Evolutionary conservation across 768 basidiomycete species (phyloP).

Genomic region (Rhodotorula toruloides): DNA sequence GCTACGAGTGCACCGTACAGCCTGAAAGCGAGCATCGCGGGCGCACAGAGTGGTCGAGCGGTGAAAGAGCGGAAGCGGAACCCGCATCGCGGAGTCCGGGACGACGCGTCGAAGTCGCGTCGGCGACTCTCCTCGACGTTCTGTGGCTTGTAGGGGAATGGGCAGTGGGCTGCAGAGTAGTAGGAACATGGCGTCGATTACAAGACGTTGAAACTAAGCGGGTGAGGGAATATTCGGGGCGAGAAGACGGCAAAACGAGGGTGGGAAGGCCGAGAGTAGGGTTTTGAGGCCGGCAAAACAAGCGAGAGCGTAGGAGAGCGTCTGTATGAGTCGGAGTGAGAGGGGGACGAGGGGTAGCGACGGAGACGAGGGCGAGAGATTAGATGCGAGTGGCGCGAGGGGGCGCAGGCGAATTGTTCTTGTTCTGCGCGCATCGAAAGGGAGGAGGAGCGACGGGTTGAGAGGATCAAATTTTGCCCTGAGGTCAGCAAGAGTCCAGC

Average conservation of each 20-base stretch:
- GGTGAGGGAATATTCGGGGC: no score
- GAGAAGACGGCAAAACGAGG: no score
- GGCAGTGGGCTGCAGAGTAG: no score
- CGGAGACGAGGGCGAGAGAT: background rate
- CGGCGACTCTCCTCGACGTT: no score
- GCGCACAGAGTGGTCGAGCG: background rate
- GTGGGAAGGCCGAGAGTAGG: background rate
- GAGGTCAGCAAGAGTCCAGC: background rate
- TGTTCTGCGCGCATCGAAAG: background rate
- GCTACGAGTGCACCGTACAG: background rate
- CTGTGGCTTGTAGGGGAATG: no score
- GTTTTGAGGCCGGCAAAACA: no score
- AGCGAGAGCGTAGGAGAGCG: background rate
- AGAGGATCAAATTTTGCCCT: background rate
- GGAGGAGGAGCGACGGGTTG: no score
- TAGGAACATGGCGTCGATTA: no score
- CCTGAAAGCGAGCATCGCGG: background rate
- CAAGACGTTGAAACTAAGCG: no score
- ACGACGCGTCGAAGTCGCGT: background rate
- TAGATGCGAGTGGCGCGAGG: background rate
- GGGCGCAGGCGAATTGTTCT: slow-evolving; percentile 7
- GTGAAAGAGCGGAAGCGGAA: background rate
- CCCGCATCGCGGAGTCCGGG: background rate
- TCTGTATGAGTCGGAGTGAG: background rate
- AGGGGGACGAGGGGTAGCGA: background rate